phyloP scores from a whole-genome alignment of 1,284 basidiomycete genomes.

The Coniferiporia weirii region DNA sequence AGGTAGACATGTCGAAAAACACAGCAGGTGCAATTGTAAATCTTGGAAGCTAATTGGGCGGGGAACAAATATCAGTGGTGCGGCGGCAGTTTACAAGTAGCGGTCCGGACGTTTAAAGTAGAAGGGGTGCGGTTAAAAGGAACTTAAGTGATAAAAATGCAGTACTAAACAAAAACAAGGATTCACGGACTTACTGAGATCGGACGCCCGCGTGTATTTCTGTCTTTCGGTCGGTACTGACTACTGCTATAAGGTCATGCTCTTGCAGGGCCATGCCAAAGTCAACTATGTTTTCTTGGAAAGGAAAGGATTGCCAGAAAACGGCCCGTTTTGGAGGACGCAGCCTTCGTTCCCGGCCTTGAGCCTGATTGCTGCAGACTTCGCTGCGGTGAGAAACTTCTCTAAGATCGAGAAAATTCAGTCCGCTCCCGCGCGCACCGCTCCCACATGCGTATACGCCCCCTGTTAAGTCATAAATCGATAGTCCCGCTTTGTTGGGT shows the following conservation, averaged over 20 bases:
- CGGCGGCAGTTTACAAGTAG: not conserved
- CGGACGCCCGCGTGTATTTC: not conserved
- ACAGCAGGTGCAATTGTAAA: not conserved
- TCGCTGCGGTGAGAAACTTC: not conserved
- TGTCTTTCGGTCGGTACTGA: not conserved
- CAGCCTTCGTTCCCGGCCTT: too few species aligned
- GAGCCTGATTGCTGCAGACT: not conserved
- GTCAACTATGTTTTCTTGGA: not conserved
- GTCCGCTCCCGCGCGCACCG: not conserved
- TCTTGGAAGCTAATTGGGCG: not conserved
- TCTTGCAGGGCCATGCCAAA: slow-evolving; percentile 11
- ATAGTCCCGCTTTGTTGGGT: not conserved
- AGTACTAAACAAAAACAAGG: not conserved
- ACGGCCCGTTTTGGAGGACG: not conserved
- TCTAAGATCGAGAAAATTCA: slow-evolving; percentile 3
- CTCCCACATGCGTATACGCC: slow-evolving; percentile 6
- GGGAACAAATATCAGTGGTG: not conserved
- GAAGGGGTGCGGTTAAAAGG: not conserved
- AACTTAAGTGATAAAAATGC: not conserved
- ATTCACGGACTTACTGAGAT: not conserved
- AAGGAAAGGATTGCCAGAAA: slow-evolving; percentile 2
- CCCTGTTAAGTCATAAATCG: not conserved
- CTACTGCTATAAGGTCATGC: slow-evolving; percentile 8
- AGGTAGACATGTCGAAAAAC: slow-evolving; percentile 1
- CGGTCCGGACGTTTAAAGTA: too few species aligned